These are phyloP conservation scores for Elsinoe perseae DNA, from an alignment of 2,329 filamentous ascomycete species.

Conservation along the genomic window DNA sequence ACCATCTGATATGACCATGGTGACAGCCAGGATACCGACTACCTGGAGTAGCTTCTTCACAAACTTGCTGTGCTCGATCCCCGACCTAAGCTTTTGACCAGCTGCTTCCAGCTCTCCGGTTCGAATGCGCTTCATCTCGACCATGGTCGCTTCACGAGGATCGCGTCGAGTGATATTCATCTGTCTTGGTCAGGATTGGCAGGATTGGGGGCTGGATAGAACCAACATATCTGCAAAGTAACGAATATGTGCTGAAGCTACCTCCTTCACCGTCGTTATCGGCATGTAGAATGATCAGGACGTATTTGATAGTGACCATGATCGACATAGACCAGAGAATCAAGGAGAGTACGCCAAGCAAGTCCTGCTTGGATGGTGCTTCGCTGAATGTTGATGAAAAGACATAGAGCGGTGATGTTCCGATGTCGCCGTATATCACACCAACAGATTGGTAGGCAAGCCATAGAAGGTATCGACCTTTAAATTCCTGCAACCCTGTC, in stretches of 20 bases:
- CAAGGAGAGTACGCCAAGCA: constrained; percentile 58
- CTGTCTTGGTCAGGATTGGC: constrained; percentile 25
- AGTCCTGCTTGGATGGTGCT: constrained; percentile 49
- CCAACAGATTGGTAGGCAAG: constrained; percentile 58
- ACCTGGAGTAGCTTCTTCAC: constrained; percentile 50
- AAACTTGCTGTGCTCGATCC: constrained; percentile 50
- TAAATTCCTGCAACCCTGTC: constrained; percentile 25
- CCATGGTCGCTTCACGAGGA: constrained; percentile 47
- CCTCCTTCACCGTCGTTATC: constrained; percentile 66
- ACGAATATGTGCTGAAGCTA: constrained; percentile 59
- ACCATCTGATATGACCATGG: constrained; percentile 60
- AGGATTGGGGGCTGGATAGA: background rate
- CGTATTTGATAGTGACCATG: constrained; percentile 63
- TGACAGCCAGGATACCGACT: constrained; percentile 58
- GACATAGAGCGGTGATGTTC: constrained; percentile 61
- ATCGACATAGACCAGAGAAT: constrained; percentile 62
- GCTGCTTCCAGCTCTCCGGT: constrained; percentile 49
- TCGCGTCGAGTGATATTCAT: constrained; percentile 54
- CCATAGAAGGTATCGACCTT: constrained; percentile 31
- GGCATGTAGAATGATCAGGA: constrained; percentile 56
- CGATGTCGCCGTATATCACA: constrained; percentile 64
- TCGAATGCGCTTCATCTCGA: constrained; percentile 52
- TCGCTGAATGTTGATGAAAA: constrained; percentile 57
- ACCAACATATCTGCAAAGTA: constrained; percentile 52
- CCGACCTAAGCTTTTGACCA: constrained; percentile 46